These are phyloP conservation scores for Puccinia polysora DNA, from an alignment of 1,284 basidiomycete species.

Conservation along the genomic window DNA sequence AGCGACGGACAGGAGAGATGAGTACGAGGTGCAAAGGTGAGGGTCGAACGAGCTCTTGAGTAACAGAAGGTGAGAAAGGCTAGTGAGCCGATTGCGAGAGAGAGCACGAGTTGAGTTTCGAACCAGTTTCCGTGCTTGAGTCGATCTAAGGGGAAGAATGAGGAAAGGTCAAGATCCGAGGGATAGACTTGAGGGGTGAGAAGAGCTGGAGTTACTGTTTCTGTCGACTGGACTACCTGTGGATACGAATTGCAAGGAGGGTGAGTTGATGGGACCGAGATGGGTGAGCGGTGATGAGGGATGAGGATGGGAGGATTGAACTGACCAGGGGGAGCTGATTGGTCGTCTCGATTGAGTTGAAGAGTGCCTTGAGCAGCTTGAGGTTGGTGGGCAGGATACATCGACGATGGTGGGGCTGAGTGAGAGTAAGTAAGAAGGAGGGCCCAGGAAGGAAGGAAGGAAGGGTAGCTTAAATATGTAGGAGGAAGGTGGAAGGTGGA, in stretches of 20 bases:
- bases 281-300: not conserved
- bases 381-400: no score
- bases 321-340: slow-evolving; percentile 16
- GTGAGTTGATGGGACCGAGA: not conserved
- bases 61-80: slow-evolving; percentile 33
- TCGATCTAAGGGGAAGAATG: slow-evolving; percentile 1
- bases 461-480: no score
- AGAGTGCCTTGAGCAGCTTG: no score
- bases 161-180: not conserved
- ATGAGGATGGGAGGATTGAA: not conserved
- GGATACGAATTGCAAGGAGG: not conserved
- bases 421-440: no score
- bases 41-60: not conserved
- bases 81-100: slow-evolving; percentile 21
- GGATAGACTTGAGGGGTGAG: not conserved
- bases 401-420: no score
- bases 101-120: slow-evolving; percentile 28
- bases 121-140: slow-evolving; percentile 38
- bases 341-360: no score
- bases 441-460: no score
- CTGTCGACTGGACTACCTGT: slow-evolving; percentile 40
- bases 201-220: slow-evolving; percentile 17
- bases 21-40: slow-evolving; percentile 25
- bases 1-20: slow-evolving; percentile 9
- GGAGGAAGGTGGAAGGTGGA: no score